phyloP scores from a whole-genome alignment of 768 basidiomycete genomes.

The Leucosporidium scottii region DNA sequence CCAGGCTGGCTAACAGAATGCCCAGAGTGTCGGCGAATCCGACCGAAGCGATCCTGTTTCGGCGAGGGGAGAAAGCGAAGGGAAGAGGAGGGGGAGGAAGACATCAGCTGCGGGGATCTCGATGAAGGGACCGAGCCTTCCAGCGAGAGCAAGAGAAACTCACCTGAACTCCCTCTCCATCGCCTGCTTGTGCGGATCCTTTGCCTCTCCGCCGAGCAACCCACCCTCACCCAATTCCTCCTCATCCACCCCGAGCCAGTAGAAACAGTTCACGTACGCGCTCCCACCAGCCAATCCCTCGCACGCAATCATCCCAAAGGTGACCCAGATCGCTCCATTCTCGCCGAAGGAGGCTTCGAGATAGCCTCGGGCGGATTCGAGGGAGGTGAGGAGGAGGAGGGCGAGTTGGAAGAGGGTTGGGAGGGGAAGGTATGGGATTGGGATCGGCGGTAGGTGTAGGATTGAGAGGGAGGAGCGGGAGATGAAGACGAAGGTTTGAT shows the following conservation, averaged over 20 bases:
- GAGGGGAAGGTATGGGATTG: slow-evolving; percentile 58
- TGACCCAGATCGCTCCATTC: slow-evolving; percentile 45
- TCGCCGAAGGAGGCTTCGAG: slow-evolving; percentile 37
- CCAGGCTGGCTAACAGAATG: slow-evolving; percentile 51
- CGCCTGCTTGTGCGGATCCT: slow-evolving; percentile 52
- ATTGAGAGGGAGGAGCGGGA: slow-evolving; percentile 85
- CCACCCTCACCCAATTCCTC: slow-evolving; percentile 47
- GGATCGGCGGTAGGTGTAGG: slow-evolving; percentile 66
- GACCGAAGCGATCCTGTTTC: slow-evolving; percentile 62
- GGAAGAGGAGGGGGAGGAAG: too few species aligned
- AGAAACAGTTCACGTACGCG: slow-evolving; percentile 86
- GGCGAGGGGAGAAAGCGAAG: too few species aligned
- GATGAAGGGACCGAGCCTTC: too few species aligned
- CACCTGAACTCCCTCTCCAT: slow-evolving; percentile 50
- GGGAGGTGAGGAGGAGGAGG: slow-evolving; percentile 15
- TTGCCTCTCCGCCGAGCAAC: slow-evolving; percentile 41
- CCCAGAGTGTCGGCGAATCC: slow-evolving; percentile 78
- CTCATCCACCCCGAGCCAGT: slow-evolving; percentile 59
- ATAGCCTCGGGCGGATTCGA: slow-evolving; percentile 9
- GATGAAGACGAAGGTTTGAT: slow-evolving; percentile 81
- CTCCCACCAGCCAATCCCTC: slow-evolving; percentile 91
- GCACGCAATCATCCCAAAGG: slow-evolving; percentile 69
- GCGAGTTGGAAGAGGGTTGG: slow-evolving; percentile 50
- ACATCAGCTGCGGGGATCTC: too few species aligned
- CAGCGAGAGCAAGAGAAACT: too few species aligned